A percentile compares a stretch with the other conserved stretches of the same genome.
phyloP scores from a whole-genome alignment of 2,329 filamentous ascomycete genomes.

The Gaeumannomyces tritici region DNA sequence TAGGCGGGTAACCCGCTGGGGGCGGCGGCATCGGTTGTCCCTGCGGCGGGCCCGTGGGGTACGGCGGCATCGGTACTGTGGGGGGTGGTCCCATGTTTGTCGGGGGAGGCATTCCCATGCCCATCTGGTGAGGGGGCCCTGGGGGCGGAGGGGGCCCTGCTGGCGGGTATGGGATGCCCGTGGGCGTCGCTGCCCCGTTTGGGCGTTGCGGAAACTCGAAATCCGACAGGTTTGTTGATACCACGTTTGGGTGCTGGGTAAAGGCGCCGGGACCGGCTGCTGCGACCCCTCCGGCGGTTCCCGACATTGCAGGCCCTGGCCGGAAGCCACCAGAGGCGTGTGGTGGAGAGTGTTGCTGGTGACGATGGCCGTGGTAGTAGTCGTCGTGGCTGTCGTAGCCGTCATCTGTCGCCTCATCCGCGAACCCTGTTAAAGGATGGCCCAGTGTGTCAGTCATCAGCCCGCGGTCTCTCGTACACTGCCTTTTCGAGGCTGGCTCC shows the following conservation, averaged over 20 bases:
- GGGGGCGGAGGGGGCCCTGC: not conserved
- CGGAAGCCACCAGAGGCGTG: slow-evolving; percentile 42
- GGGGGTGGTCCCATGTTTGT: not conserved
- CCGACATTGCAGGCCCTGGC: slow-evolving; percentile 5
- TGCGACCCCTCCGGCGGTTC: slow-evolving; percentile 2
- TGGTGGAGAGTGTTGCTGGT: slow-evolving; percentile 31
- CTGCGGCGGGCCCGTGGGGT: not conserved
- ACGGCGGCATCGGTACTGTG: no score
- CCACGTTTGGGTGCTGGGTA: slow-evolving; percentile 26
- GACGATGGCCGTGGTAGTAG: slow-evolving; percentile 14
- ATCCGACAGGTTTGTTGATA: slow-evolving; percentile 21
- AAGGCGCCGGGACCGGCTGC: slow-evolving; percentile 16
- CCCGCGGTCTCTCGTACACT: not conserved
- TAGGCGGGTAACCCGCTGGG: not conserved
- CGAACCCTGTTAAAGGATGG: slow-evolving; percentile 19
- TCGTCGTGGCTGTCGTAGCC: slow-evolving; percentile 26
- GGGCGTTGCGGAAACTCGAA: slow-evolving; percentile 17
- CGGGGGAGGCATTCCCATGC: no score
- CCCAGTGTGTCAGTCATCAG: not conserved
- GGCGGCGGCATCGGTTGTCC: not conserved
- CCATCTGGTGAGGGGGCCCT: no score
- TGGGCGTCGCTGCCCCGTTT: slow-evolving; percentile 10
- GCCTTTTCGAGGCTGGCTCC: not conserved
- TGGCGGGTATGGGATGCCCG: slow-evolving; percentile 6
- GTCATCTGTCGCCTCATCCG: slow-evolving; percentile 23